These are phyloP conservation scores for Coelastrella sp. DNA, from an alignment of 139 green algal species.

Conservation along the genomic window DNA sequence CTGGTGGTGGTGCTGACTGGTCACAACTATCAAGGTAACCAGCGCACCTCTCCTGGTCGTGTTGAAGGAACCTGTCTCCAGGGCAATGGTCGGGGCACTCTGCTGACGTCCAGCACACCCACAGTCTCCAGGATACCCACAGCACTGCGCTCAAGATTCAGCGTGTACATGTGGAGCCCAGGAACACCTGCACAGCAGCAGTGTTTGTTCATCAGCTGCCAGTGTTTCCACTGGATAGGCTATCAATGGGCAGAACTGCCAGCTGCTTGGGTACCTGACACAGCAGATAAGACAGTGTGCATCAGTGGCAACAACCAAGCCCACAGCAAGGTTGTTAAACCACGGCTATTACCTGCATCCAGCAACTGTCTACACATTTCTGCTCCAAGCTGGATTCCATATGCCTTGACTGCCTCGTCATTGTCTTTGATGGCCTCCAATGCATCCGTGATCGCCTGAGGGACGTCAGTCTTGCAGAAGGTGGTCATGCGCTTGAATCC, in stretches of 20 bases:
- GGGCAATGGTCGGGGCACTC: slow-evolving; percentile 7
- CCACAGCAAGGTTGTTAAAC: not conserved
- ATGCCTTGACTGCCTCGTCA: slow-evolving; percentile 92
- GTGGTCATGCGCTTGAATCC: slow-evolving; percentile 99
- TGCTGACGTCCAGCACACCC: slow-evolving; percentile 71
- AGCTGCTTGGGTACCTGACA: not conserved
- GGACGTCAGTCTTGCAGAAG: slow-evolving; percentile 97
- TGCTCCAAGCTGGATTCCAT: slow-evolving; percentile 89
- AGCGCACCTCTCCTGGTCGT: slow-evolving; percentile 32
- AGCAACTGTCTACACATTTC: slow-evolving; percentile 93
- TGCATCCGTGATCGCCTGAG: slow-evolving; percentile 74
- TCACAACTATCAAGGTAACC: too few relatives aligned
- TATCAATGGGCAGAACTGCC: not conserved
- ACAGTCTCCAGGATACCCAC: slow-evolving; percentile 88
- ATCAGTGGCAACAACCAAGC: not conserved
- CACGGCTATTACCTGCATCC: slow-evolving; percentile 57
- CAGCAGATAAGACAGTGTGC: not conserved
- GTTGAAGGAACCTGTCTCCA: slow-evolving; percentile 45
- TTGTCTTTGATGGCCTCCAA: slow-evolving; percentile 97
- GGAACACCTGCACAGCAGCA: slow-evolving; percentile 40
- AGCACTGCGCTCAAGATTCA: slow-evolving; percentile 89
- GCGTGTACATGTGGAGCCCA: slow-evolving; percentile 97
- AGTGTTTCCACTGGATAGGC: not conserved
- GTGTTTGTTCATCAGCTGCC: not conserved
- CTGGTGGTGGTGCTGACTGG: not conserved